phyloP scores from a whole-genome alignment of 108 stramenopile species.

The Skeletonema tropicum region DNA sequence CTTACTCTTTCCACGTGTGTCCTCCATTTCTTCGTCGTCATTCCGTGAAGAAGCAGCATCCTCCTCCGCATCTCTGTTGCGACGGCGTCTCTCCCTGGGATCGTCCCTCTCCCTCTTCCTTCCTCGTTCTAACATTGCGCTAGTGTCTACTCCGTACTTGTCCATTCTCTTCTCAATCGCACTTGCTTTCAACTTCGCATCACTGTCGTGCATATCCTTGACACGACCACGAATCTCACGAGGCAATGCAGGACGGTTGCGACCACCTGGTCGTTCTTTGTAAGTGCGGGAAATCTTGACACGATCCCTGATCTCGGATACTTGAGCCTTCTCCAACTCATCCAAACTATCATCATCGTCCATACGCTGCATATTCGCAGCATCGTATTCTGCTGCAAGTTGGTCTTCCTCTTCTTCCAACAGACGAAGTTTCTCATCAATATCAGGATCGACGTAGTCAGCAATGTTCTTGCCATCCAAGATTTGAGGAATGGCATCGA shows the following conservation, averaged over 20 bases:
- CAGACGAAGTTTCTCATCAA: conserved; percentile 80
- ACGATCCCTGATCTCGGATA: conserved; percentile 77
- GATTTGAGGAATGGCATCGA: conserved; percentile 97
- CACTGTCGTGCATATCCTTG: conserved; percentile 75
- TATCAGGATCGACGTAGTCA: conserved; percentile 95
- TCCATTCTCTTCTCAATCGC: conserved; percentile 74
- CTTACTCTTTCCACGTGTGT: conserved; percentile 61
- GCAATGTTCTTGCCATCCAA: conserved; percentile 99
- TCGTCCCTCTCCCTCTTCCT: conserved; percentile 61
- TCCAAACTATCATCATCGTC: conserved; percentile 85
- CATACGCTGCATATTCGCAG: conserved; percentile 72
- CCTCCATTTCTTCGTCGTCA: conserved; percentile 62
- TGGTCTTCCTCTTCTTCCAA: conserved; percentile 94
- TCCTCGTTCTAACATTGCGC: conserved; percentile 74
- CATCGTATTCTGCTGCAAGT: conserved; percentile 75
- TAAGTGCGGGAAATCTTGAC: conserved; percentile 66
- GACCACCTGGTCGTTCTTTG: conserved; percentile 61
- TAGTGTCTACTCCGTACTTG: conserved; percentile 73
- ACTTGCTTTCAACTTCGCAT: conserved; percentile 55
- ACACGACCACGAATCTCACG: conserved; percentile 66
- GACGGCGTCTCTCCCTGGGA: conserved; percentile 65
- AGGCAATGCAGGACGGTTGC: conserved; percentile 75
- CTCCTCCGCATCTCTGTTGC: conserved; percentile 49
- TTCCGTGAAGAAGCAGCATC: conserved; percentile 16
- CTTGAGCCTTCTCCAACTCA: conserved; percentile 81